phyloP scores from a whole-genome alignment of 129 eudicot genomes.

The Flaveria bidentis region DNA sequence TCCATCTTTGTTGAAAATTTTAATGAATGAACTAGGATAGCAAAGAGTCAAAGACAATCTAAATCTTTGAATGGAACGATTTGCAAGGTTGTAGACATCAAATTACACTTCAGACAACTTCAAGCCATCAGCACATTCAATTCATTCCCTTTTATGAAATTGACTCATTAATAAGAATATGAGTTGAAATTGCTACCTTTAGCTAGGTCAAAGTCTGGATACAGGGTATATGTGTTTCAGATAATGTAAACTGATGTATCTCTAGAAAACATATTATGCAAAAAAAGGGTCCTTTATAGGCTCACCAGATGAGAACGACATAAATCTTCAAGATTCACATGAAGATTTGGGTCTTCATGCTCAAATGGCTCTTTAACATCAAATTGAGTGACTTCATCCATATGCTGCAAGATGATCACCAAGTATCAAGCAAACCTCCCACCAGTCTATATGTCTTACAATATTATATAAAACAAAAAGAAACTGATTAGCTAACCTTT shows the following conservation, averaged over 20 bases:
- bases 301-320: conserved; percentile 86
- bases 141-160: not conserved
- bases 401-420: conserved; percentile 45
- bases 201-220: not conserved
- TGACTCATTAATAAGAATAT: not conserved
- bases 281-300: not conserved
- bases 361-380: conserved; percentile 41
- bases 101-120: not conserved
- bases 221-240: not conserved
- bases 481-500: conserved; percentile 39
- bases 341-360: conserved; percentile 53
- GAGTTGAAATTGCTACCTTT: not conserved
- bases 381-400: conserved; percentile 37
- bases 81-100: not conserved
- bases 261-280: not conserved
- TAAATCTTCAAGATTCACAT: conserved; percentile 86
- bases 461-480: not conserved
- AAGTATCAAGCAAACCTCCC: conserved; percentile 15
- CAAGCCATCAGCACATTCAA: not conserved
- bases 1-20: not conserved
- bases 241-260: not conserved
- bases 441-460: not conserved
- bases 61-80: not conserved
- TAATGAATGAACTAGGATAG: not conserved
- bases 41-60: not conserved